Percentiles rank a stretch among this genome's conserved stretches.
Conservation (phyloP, 2,329 filamentous ascomycete genomes). For the Amauroascus verrucosus region DNA sequence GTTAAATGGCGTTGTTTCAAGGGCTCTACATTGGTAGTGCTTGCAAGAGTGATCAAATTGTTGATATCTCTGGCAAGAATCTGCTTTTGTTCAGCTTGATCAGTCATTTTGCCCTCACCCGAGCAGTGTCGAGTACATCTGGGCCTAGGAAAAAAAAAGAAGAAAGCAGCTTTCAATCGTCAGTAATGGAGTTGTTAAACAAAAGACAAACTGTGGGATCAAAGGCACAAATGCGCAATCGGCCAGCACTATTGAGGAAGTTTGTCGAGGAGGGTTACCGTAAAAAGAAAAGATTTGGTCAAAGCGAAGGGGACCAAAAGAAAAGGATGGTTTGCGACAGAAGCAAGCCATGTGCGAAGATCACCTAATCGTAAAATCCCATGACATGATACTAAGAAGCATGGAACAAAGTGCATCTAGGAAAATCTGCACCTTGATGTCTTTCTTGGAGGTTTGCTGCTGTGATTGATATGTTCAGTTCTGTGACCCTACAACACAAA, state of each 20-base stretch:
- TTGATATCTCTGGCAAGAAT: constrained; percentile 2
- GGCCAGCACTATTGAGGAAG: neutral
- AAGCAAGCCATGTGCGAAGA: neutral
- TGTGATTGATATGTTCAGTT: neutral
- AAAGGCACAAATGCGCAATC: neutral
- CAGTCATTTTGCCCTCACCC: neutral
- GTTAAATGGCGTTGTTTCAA: neutral
- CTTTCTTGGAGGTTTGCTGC: neutral
- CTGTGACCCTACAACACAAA: neutral
- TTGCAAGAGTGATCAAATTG: constrained; percentile 1
- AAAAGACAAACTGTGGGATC: neutral
- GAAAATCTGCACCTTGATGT: neutral
- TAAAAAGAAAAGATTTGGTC: constrained; percentile 13
- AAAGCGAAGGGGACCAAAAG: constrained; percentile 4
- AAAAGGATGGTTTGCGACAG: constrained; percentile 2
- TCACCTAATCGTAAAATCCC: neutral
- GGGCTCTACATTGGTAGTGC: neutral
- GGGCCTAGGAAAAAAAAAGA: neutral
- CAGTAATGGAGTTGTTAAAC: neutral
- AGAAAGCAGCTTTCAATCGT: too few species aligned
- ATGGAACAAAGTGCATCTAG: neutral
- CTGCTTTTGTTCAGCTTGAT: neutral
- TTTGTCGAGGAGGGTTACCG: neutral
- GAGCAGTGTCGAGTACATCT: neutral
- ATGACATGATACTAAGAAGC: neutral